phyloP scores from a whole-genome alignment of 768 basidiomycete genomes.

The Auriscalpium vulgare region DNA sequence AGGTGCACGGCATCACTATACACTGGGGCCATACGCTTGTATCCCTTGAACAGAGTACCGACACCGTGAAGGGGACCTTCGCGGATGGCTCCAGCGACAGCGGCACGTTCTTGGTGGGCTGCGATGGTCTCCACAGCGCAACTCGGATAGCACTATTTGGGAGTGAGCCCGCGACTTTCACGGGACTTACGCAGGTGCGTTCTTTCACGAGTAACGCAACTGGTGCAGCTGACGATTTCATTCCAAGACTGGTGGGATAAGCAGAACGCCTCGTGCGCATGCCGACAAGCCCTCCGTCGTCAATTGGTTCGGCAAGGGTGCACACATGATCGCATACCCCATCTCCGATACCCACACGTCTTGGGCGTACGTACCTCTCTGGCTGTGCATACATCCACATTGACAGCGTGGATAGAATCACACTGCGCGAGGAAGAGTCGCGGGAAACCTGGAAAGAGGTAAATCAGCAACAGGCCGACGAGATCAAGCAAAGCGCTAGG shows the following conservation, averaged over 20 bases:
- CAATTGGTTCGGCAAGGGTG: constrained; percentile 30
- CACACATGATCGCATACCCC: constrained; percentile 31
- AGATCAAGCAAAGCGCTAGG: constrained; percentile 16
- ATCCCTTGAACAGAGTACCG: constrained; percentile 23
- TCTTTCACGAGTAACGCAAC: neutral
- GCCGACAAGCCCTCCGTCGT: constrained; percentile 17
- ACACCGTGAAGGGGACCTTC: constrained; percentile 26
- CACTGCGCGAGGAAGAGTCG: constrained; percentile 28
- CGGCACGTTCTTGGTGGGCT: constrained; percentile 34
- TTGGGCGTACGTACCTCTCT: constrained; percentile 28
- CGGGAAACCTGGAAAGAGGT: constrained; percentile 35
- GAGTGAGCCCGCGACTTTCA: constrained; percentile 26
- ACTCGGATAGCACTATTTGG: constrained; percentile 33
- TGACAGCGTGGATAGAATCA: constrained; percentile 20
- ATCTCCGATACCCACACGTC: constrained; percentile 24
- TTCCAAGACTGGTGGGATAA: constrained; percentile 28
- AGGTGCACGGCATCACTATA: constrained; percentile 26
- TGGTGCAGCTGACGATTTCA: neutral
- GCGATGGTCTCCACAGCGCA: constrained; percentile 37
- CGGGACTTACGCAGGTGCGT: constrained; percentile 31
- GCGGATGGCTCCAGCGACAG: constrained; percentile 27
- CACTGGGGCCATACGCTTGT: constrained; percentile 27
- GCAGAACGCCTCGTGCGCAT: constrained; percentile 17
- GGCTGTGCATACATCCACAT: neutral
- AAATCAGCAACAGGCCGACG: constrained; percentile 20